A percentile compares a stretch with the other conserved stretches of the same genome.
Evolutionary conservation across 2,329 filamentous ascomycete genomes (phyloP).

Genomic region (Ilyonectria sp.): DNA sequence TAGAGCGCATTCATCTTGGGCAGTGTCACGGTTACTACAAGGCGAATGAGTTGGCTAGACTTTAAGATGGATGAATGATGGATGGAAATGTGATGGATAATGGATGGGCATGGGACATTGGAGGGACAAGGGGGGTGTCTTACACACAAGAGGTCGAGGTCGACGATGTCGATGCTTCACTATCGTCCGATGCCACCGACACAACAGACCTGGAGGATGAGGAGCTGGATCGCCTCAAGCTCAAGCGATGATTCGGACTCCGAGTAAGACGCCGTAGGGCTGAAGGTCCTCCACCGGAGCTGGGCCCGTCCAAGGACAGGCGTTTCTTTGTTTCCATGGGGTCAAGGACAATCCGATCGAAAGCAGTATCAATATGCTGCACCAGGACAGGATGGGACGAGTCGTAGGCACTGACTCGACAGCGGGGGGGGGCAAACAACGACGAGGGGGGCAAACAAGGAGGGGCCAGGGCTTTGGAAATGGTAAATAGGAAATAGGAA

Average conservation of each 20-base stretch:
- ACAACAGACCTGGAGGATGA: conserved; percentile 48
- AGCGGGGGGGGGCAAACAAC: background rate
- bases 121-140: conserved; percentile 39
- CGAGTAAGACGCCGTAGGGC: conserved; percentile 52
- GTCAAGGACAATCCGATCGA: background rate
- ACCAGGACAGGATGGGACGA: background rate
- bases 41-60: conserved; percentile 34
- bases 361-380: background rate
- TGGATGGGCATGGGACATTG: conserved; percentile 10
- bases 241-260: conserved; percentile 52
- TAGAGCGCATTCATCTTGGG: conserved; percentile 65
- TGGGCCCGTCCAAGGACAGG: conserved; percentile 48
- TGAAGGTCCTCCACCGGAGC: conserved; percentile 47
- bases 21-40: conserved; percentile 60
- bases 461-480: conserved; percentile 19
- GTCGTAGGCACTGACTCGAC: conserved; percentile 3
- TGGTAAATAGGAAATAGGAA: conserved; percentile 1
- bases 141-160: conserved; percentile 53
- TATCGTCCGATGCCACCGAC: conserved; percentile 45
- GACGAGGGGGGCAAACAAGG: conserved; percentile 22
- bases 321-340: conserved; percentile 53
- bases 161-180: conserved; percentile 40
- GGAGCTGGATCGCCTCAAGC: conserved; percentile 51
- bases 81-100: background rate
- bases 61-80: background rate